These are phyloP conservation scores for Leishmania arabica DNA, from an alignment of 208 protist genomes.

Conservation along the genomic window DNA sequence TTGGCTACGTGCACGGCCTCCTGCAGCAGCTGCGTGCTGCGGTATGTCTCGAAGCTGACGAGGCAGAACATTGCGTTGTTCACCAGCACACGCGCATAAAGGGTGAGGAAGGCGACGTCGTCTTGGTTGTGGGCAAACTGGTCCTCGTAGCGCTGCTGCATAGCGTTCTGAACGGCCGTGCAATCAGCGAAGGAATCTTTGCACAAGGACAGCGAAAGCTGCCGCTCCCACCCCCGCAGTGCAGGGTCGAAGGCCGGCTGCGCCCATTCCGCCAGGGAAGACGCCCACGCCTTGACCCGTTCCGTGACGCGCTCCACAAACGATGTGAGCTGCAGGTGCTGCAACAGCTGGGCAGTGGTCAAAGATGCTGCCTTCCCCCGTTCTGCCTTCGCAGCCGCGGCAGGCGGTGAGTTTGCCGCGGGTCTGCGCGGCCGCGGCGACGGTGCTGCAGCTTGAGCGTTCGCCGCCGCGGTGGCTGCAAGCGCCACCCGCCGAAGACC, in stretches of 20 bases:
- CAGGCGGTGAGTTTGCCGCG: background rate
- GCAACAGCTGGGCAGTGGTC: conserved; percentile 23
- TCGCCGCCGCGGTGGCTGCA: background rate
- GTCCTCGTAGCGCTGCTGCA: conserved; percentile 44
- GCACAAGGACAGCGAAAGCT: conserved; percentile 37
- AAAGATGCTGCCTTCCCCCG: conserved; percentile 3
- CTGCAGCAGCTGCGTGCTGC: conserved; percentile 43
- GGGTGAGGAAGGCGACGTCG: conserved; percentile 36
- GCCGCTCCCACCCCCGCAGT: conserved; percentile 36
- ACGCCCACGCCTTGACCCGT: conserved; percentile 27
- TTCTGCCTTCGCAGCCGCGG: background rate
- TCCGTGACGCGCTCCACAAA: conserved; percentile 23
- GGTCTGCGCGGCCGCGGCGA: background rate
- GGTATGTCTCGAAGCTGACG: conserved; percentile 49
- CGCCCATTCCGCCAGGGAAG: conserved; percentile 31
- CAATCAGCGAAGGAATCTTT: conserved; percentile 48
- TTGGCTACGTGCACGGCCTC: conserved; percentile 46
- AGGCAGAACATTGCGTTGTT: conserved; percentile 82
- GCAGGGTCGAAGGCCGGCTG: conserved; percentile 35
- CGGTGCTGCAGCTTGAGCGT: background rate
- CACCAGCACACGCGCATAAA: conserved; percentile 61
- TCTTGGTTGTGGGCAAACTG: conserved; percentile 20
- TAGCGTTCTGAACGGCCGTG: conserved; percentile 30
- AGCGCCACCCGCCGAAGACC: background rate
- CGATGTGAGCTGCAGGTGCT: conserved; percentile 12